Base-by-base conservation (phyloP, 208 protist species). In the Angomonas ambiguus region DNA sequence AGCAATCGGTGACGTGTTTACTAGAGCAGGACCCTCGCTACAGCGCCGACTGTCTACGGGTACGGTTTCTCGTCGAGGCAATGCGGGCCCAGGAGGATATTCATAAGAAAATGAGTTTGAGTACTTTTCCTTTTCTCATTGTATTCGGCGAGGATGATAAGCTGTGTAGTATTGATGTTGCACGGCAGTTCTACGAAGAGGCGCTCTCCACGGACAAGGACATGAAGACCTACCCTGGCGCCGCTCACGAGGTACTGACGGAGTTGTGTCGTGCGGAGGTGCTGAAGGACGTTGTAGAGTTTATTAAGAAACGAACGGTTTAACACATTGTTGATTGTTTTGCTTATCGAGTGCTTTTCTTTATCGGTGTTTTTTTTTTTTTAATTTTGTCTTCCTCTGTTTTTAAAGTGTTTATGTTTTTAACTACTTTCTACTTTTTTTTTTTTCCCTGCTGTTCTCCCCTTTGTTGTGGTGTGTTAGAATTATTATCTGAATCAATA, bases 241-340 rank as follows among this genome's bases (percentile, higher is more conserved):
- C 77, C 1, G 51, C 38, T 20, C 86, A 92, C 48, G 86, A 92
- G 62, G 79, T 92, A 33, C 63, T 92, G 22, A 89, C 79, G 16
- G 83, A 92, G 69, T 51, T 84, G 25, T 73, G 69, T 60, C 69
- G 82, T 27, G 35, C 67, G 24, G 51, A 82, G 20, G 86, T 92
- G 13, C 30, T 90, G 59, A 35, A 65, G 8, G 86, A 87, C 2
- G 66, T 92, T n/a, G 49, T 80, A 48, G 53, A 70, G 0, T 92
- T 90, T 73, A 64, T 83, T n/a, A 62, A 66, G 22, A 48, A 71
- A 56, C 72, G 69, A 41, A 55, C 42, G 11, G 42, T 0, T 11
- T 62, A 71, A 34, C 38, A 16, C 16, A 45, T 45, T n/a, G 16
- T 45, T 45, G 38, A 16, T n/a, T n/a, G 16, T 8, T 45, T n/a